phyloP scores from a whole-genome alignment of 1,284 basidiomycete genomes.

The Xerocomus minutiporus region DNA sequence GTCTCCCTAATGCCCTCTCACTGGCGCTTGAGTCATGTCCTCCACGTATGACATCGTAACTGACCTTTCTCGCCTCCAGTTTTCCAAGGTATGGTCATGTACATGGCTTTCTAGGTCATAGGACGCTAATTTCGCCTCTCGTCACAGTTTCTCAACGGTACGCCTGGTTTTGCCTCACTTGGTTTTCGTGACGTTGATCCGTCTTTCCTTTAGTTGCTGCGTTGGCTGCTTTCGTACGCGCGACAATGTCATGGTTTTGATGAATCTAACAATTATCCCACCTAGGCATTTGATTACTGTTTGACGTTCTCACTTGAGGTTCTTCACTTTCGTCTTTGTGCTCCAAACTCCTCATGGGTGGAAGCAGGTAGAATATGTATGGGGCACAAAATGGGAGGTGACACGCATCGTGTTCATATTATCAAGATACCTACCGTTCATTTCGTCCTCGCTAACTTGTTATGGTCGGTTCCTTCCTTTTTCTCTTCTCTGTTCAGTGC shows the following conservation, averaged over 20 bases:
- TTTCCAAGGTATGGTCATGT: conserved; percentile 17
- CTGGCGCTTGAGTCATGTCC: conserved; percentile 8
- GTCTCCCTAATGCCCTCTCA: neutral
- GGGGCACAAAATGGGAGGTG: conserved; percentile 24
- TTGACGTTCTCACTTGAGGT: conserved; percentile 23
- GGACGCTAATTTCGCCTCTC: neutral
- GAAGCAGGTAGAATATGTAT: conserved; percentile 20
- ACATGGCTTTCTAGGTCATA: neutral
- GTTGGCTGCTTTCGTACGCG: conserved; percentile 19
- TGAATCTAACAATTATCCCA: neutral
- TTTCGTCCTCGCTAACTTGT: conserved; percentile 12
- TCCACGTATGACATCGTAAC: neutral
- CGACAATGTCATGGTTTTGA: neutral
- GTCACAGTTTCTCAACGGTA: conserved; percentile 24
- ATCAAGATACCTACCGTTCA: conserved; percentile 26
- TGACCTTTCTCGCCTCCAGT: conserved; percentile 16
- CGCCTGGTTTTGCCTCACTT: neutral
- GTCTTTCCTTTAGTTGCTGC: conserved; percentile 17
- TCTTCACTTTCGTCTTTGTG: neutral
- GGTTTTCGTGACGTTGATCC: neutral
- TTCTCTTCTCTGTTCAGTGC: neutral
- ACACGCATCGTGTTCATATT: conserved; percentile 26
- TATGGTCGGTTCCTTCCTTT: conserved; percentile 14
- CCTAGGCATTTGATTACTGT: conserved; percentile 19
- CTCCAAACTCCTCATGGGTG: conserved; percentile 1